phyloP scores from a whole-genome alignment of 805 yeast species.

The Teunomyces tritomae region DNA sequence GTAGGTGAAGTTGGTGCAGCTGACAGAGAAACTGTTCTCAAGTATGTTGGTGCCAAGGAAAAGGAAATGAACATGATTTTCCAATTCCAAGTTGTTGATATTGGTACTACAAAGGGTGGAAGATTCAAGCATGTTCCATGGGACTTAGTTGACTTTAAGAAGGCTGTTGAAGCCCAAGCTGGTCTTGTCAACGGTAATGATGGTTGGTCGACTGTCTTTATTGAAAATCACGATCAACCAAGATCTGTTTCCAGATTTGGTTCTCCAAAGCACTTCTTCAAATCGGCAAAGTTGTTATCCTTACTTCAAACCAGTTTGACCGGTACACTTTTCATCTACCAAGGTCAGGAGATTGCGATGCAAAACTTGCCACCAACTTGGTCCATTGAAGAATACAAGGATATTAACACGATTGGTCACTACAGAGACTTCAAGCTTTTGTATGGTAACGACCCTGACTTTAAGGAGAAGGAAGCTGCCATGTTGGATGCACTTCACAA shows the following conservation, averaged over 20 bases:
- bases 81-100: conserved; percentile 30
- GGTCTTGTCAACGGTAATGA: conserved; percentile 46
- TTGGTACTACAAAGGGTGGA: conserved; percentile 38
- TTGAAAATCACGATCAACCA: conserved; percentile 62
- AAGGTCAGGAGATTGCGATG: conserved; percentile 63
- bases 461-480: conserved; percentile 19
- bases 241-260: conserved; percentile 54
- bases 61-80: conserved; percentile 44
- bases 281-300: conserved; percentile 49
- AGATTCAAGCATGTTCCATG: conserved; percentile 34
- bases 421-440: conserved; percentile 30
- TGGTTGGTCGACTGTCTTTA: conserved; percentile 55
- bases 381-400: conserved; percentile 50
- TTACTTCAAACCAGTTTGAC: conserved; percentile 45
- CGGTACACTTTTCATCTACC: conserved; percentile 56
- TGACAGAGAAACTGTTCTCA: conserved; percentile 39
- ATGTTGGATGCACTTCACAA: conserved; percentile 34
- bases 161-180: conserved; percentile 18
- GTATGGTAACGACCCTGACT: conserved; percentile 21
- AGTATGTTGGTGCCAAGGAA: conserved; percentile 40
- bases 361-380: conserved; percentile 46
- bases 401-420: conserved; percentile 46
- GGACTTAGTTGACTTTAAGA: conserved; percentile 39
- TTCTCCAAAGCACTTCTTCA: conserved; percentile 22
- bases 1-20: conserved; percentile 56